These are phyloP conservation scores for Mantamonas sphyraenae DNA, from an alignment of 78 protist species.

Conservation along the genomic window DNA sequence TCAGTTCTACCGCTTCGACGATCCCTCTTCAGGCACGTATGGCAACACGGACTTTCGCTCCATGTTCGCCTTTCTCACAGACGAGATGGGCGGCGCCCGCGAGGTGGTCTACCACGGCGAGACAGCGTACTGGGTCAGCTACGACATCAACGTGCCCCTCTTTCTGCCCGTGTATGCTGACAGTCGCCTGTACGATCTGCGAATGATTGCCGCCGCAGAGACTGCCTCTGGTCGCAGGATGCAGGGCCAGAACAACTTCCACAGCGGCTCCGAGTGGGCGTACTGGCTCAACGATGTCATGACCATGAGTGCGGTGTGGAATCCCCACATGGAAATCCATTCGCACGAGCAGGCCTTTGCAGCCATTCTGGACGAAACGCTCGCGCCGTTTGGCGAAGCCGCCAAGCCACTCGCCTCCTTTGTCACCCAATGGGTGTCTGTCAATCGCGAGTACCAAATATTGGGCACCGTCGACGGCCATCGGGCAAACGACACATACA, in stretches of 20 bases:
- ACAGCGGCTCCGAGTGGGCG: constrained; percentile 13
- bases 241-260: neutral
- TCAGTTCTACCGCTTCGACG: neutral
- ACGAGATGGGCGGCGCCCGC: neutral
- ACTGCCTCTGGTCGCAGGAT: no score
- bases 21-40: neutral
- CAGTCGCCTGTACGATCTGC: neutral
- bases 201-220: neutral
- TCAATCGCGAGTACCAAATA: neutral
- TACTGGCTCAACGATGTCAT: constrained; percentile 1
- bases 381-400: neutral
- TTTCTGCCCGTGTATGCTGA: neutral
- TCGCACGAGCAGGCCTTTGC: neutral
- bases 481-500: no score
- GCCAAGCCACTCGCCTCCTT: no score
- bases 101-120: neutral
- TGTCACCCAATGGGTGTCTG: neutral
- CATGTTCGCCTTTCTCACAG: neutral
- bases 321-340: neutral
- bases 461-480: neutral
- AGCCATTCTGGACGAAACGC: neutral
- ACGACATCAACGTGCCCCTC: constrained; percentile 3
- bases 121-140: constrained; percentile 11
- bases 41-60: neutral
- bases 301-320: neutral